Evolutionary conservation across 768 basidiomycete genomes (phyloP), one percentile per base, ranked within the genome.

Genomic region (Coprinopsis sp.): DNA sequence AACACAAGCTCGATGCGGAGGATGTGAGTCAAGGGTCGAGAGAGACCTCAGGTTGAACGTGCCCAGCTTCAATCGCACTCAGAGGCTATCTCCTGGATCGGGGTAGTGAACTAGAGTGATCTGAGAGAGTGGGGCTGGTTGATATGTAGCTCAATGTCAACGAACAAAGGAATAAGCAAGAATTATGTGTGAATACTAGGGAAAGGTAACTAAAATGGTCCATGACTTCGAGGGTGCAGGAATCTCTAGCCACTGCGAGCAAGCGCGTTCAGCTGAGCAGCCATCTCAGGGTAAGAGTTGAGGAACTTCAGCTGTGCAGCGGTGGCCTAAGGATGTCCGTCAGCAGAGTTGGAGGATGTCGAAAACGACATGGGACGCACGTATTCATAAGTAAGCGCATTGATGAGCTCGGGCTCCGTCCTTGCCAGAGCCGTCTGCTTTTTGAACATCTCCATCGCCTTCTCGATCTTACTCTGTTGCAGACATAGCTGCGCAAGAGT

Each of bases 401-500:
- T 80, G 10, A 81, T 71, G 51, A 99, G 70, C 74, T 99, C 95
- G 0, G 81, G 82, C 66, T 96, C 93, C 23, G 86, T 94, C 68
- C 95, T 74, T 19, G 93, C 91, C 51, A 97, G 74, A 61, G 90
- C 80, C 0, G 82, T 81, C 62, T 91, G 88, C 60, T 79, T 77
- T 61, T 81, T 77, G 57, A 99, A 96, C 81, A 91, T 82, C 58
- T 81, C 76, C 49, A 92, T 79, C 2, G 95, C 96, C 49, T 82
- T 76, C 31, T 87, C 81, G 50, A 96, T 82, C 69, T 88, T 87
- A 59, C 84, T 82, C 66, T 94, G 91, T 66, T 98, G 95, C 52
- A 98, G 65, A 50, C 79, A 81, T 18, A 99, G 75, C 64, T 99
- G 96, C 3, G 95, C 95, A 23, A 98, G 79, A 1, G 94, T 97